phyloP scores from a whole-genome alignment of 2,329 filamentous ascomycete species.

The Fusarium virguliforme region DNA sequence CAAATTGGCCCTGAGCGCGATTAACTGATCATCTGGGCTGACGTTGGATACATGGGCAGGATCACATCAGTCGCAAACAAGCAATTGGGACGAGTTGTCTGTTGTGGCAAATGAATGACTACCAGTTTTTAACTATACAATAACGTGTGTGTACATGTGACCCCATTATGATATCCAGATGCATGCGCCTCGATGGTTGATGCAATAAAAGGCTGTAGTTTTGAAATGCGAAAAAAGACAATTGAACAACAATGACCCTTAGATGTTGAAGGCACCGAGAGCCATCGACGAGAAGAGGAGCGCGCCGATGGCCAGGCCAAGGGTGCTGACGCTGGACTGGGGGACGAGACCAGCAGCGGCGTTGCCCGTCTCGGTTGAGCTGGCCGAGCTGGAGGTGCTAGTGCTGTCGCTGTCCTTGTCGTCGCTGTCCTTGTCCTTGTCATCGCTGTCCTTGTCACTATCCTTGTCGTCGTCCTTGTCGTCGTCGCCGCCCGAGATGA shows the following conservation, averaged over 20 bases:
- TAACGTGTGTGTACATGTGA: constrained; percentile 23
- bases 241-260: constrained; percentile 13
- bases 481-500: constrained; percentile 48
- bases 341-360: constrained; percentile 44
- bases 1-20: neutral
- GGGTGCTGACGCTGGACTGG: constrained; percentile 51
- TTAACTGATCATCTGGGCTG: neutral
- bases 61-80: neutral
- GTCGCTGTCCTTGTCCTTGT: constrained; percentile 23
- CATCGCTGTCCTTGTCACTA: constrained; percentile 31
- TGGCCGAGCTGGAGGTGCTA: constrained; percentile 34
- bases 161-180: constrained; percentile 37
- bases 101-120: constrained; percentile 16
- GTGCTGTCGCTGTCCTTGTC: constrained; percentile 31
- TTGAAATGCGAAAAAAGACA: constrained; percentile 10
- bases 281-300: constrained; percentile 57
- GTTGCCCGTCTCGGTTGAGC: constrained; percentile 35
- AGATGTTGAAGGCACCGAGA: constrained; percentile 49
- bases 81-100: constrained; percentile 1
- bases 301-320: constrained; percentile 57
- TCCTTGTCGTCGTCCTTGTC: constrained; percentile 26
- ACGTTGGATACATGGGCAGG: neutral
- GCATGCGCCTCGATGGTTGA: constrained; percentile 14
- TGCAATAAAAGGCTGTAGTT: constrained; percentile 33
- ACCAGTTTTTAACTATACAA: constrained; percentile 29